Evolutionary conservation across 2,329 filamentous ascomycete species (phyloP).

Genomic region (Calonectria pseudoturangicola): DNA sequence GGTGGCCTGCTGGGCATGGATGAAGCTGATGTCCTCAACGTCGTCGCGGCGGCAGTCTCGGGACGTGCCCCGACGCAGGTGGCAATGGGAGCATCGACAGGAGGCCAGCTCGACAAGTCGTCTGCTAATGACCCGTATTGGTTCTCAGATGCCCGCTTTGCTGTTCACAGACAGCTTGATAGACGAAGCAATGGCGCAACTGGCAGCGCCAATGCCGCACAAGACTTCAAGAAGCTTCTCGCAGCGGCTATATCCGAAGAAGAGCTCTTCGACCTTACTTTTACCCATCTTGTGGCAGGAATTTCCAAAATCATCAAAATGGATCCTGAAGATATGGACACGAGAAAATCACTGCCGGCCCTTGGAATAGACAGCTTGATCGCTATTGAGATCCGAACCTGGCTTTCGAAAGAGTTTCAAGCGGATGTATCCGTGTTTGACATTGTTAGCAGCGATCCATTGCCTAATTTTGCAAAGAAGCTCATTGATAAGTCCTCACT

Average conservation of each 20-base stretch:
- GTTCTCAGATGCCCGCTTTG: background rate
- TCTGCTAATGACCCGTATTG: conserved; percentile 4
- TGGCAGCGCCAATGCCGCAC: background rate
- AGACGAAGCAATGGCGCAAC: background rate
- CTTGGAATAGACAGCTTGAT: conserved; percentile 28
- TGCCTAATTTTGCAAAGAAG: conserved; percentile 17
- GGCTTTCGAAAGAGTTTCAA: conserved; percentile 18
- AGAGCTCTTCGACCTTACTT: background rate
- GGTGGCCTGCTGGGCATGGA: conserved; percentile 17
- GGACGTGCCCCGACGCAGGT: conserved; percentile 22
- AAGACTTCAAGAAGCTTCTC: conserved; percentile 13
- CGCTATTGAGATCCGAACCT: conserved; percentile 29
- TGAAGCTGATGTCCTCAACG: conserved; percentile 17
- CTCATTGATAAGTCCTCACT: background rate
- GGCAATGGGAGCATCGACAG: conserved; percentile 18
- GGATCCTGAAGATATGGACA: background rate
- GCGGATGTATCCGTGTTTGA: conserved; percentile 30
- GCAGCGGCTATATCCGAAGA: background rate
- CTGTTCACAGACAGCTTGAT: background rate
- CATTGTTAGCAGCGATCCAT: conserved; percentile 23
- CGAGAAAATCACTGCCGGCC: background rate
- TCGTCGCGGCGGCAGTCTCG: conserved; percentile 12
- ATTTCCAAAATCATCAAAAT: conserved; percentile 5
- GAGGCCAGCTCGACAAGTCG: conserved; percentile 9
- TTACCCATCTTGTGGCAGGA: background rate